phyloP scores from a whole-genome alignment of 2,329 filamentous ascomycete genomes.

The Colletotrichum abscissum region DNA sequence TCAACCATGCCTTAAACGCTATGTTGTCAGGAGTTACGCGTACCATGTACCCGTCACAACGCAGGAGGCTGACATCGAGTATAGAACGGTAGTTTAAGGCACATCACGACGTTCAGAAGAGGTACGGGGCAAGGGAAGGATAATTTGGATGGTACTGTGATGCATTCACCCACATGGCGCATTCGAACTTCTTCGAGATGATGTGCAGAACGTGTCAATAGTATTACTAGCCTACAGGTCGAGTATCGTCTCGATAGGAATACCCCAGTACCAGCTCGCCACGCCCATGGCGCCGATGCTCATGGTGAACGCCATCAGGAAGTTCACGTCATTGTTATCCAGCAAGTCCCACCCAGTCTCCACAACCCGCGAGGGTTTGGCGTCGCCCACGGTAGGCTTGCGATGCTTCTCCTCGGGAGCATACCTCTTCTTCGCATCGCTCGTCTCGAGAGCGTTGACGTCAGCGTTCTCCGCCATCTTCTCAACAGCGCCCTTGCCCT shows the following conservation, averaged over 20 bases:
- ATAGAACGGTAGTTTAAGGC: no score
- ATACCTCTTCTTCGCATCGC: conserved; percentile 55
- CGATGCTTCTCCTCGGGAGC: conserved; percentile 62
- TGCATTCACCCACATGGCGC: neutral
- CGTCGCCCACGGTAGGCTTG: conserved; percentile 63
- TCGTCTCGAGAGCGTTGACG: conserved; percentile 48
- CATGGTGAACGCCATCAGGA: conserved; percentile 87
- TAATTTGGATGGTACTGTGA: neutral
- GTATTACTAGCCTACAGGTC: conserved; percentile 17
- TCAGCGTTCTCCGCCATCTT: conserved; percentile 40
- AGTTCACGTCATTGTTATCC: conserved; percentile 96
- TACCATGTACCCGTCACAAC: no score
- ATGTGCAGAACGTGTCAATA: neutral
- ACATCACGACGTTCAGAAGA: neutral
- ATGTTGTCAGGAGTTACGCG: no score
- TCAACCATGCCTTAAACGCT: no score
- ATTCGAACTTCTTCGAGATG: neutral
- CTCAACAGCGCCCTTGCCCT: conserved; percentile 57
- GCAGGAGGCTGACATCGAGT: no score
- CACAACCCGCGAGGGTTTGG: conserved; percentile 70
- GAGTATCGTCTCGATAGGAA: conserved; percentile 59
- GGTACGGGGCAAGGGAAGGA: no score
- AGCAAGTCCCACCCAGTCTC: conserved; percentile 79
- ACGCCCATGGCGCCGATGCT: conserved; percentile 81
- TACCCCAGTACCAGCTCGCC: conserved; percentile 69